Percentiles rank a stretch among this genome's conserved stretches.
Conservation (phyloP, 225 moss, liverwort and hornwort genomes). For the Physcomitrium patens region DNA sequence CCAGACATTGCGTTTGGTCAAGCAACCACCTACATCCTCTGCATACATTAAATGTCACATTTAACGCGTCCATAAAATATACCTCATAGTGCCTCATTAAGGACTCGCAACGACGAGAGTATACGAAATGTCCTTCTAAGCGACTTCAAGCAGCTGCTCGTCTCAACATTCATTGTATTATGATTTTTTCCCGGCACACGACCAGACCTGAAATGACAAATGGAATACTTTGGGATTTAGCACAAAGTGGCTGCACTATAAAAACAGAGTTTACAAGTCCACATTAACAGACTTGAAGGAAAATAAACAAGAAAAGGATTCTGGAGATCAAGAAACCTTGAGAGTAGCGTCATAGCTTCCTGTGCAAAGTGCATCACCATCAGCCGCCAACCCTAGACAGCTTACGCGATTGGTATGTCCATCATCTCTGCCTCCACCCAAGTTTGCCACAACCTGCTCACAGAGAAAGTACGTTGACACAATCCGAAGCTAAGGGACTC, state of each 20-base stretch:
- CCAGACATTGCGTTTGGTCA: conserved; percentile 26
- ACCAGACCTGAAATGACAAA: conserved; percentile 49
- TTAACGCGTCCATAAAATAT: conserved; percentile 34
- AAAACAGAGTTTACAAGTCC: no score
- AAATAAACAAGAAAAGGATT: no score
- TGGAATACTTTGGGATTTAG: no score
- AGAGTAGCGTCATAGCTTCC: conserved; percentile 73
- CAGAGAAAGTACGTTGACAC: not conserved
- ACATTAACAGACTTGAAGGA: no score
- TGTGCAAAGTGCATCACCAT: conserved; percentile 94
- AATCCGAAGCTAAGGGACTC: not conserved
- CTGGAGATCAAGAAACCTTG: conserved; percentile 38
- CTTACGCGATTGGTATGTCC: conserved; percentile 90
- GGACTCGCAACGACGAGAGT: conserved; percentile 11
- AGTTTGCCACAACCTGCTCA: conserved; percentile 62
- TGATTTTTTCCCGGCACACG: conserved; percentile 34
- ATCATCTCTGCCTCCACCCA: conserved; percentile 58
- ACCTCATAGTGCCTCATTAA: conserved; percentile 22
- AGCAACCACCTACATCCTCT: conserved; percentile 33
- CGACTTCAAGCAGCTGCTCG: conserved; percentile 12
- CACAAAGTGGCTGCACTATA: no score
- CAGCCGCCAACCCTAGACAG: conserved; percentile 81
- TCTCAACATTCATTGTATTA: not conserved
- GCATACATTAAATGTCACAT: conserved; percentile 20
- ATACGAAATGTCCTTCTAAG: not conserved